These are phyloP conservation scores for Dendrocalamus latiflorus DNA, from an alignment of 202 grass and related monocot genomes.

Conservation along the genomic window DNA sequence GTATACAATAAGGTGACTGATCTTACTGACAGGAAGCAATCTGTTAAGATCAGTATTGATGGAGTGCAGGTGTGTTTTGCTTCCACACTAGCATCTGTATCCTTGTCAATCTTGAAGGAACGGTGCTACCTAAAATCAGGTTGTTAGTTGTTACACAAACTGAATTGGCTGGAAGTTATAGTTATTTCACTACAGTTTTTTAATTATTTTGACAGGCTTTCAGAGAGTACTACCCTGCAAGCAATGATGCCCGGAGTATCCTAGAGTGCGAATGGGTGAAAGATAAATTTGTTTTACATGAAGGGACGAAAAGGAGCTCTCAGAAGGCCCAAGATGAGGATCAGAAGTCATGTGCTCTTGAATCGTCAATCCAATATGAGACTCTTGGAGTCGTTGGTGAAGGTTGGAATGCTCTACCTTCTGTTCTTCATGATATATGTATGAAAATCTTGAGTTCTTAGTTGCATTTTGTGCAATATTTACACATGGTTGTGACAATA, in stretches of 20 bases:
- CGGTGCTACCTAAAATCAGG: not conserved
- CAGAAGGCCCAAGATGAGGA: slow-evolving; percentile 37
- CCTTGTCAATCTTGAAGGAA: not conserved
- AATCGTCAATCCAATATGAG: slow-evolving; percentile 53
- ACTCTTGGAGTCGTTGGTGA: slow-evolving; percentile 42
- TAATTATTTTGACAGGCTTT: slow-evolving; percentile 45
- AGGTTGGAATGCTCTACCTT: slow-evolving; percentile 46
- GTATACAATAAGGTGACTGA: slow-evolving; percentile 71
- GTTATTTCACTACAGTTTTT: not conserved
- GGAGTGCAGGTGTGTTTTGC: slow-evolving; percentile 52
- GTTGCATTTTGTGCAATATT: slow-evolving; percentile 4
- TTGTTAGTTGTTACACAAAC: not conserved
- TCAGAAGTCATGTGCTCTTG: slow-evolving; percentile 13
- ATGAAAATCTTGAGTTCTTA: not conserved
- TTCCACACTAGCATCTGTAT: slow-evolving; percentile 16
- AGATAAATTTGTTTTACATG: slow-evolving; percentile 85
- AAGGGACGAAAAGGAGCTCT: slow-evolving; percentile 47
- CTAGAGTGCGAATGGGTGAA: slow-evolving; percentile 75
- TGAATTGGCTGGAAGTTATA: slow-evolving; percentile 16
- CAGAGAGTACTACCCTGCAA: slow-evolving; percentile 72
- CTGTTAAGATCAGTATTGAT: slow-evolving; percentile 63
- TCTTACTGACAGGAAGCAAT: slow-evolving; percentile 68
- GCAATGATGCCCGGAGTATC: slow-evolving; percentile 26
- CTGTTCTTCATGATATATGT: slow-evolving; percentile 9
- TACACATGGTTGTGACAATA: not conserved